Evolutionary conservation across 176 grass and related monocot genomes (phyloP).

Genomic region (Phyllostachys edulis): DNA sequence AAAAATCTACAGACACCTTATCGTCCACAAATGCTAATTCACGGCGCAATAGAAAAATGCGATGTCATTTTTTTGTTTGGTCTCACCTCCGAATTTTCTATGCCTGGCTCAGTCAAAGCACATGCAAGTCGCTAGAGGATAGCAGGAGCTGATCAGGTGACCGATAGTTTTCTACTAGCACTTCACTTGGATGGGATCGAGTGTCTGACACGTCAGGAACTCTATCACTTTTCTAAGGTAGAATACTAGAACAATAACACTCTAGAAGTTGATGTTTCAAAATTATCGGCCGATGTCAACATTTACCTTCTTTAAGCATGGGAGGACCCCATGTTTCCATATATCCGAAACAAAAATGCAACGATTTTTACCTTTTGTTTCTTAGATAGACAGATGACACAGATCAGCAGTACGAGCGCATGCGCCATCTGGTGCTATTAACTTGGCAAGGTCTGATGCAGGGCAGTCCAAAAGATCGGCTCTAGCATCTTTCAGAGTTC

Average conservation of each 20-base stretch:
- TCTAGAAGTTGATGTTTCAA: neutral
- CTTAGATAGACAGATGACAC: neutral
- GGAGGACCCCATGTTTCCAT: neutral
- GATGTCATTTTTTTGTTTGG: neutral
- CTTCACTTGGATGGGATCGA: neutral
- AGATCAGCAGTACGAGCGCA: neutral
- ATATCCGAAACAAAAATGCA: neutral
- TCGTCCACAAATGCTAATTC: neutral
- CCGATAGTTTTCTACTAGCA: neutral
- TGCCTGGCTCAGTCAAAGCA: neutral
- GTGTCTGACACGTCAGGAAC: neutral
- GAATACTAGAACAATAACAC: neutral
- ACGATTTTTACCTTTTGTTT: neutral
- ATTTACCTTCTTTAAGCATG: neutral
- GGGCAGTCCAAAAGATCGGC: too few relatives aligned
- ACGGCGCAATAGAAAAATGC: neutral
- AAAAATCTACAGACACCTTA: too few relatives aligned
- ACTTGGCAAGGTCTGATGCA: too few relatives aligned
- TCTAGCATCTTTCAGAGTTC: neutral
- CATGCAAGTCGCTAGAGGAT: neutral
- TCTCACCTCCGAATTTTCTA: neutral
- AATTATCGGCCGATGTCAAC: neutral
- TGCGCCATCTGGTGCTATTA: neutral
- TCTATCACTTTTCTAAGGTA: neutral
- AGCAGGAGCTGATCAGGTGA: neutral